These are phyloP conservation scores for Talaromyces islandicus DNA, from an alignment of 2,329 filamentous ascomycete genomes.

Conservation along the genomic window DNA sequence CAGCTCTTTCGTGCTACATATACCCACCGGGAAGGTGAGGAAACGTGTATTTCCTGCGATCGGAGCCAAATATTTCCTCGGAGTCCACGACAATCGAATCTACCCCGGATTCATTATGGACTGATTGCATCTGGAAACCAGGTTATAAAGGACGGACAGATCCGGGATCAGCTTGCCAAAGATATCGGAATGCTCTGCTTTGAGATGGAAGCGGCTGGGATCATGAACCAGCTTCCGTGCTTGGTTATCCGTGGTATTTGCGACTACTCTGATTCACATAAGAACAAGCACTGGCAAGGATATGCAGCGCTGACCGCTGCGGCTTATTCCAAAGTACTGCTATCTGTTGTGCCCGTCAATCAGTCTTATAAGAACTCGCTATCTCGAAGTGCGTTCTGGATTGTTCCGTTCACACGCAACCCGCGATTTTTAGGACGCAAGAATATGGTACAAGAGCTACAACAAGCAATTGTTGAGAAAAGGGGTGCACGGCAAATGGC, in stretches of 20 bases:
- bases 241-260: conserved; percentile 11
- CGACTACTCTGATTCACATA: conserved; percentile 14
- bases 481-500: not conserved
- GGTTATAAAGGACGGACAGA: conserved; percentile 15
- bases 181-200: conserved; percentile 3
- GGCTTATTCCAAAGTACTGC: conserved; percentile 5
- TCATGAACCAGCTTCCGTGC: conserved; percentile 8
- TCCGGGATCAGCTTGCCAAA: conserved; percentile 12
- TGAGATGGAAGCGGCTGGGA: conserved; percentile 11
- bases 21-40: not conserved
- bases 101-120: conserved; percentile 18
- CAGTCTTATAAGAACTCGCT: not conserved
- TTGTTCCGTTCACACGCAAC: conserved; percentile 12
- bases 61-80: not conserved
- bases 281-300: conserved; percentile 14
- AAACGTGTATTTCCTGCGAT: conserved; percentile 1
- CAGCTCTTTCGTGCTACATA: not conserved
- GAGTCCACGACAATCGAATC: not conserved
- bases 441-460: conserved; percentile 3
- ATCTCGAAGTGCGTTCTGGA: conserved; percentile 9
- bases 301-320: conserved; percentile 12
- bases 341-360: conserved; percentile 3
- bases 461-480: not conserved
- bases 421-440: conserved; percentile 10
- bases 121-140: conserved; percentile 19